Base-by-base conservation (phyloP, 192 early-diverging fungal species). In the Rhizoclosmatium globosum region DNA sequence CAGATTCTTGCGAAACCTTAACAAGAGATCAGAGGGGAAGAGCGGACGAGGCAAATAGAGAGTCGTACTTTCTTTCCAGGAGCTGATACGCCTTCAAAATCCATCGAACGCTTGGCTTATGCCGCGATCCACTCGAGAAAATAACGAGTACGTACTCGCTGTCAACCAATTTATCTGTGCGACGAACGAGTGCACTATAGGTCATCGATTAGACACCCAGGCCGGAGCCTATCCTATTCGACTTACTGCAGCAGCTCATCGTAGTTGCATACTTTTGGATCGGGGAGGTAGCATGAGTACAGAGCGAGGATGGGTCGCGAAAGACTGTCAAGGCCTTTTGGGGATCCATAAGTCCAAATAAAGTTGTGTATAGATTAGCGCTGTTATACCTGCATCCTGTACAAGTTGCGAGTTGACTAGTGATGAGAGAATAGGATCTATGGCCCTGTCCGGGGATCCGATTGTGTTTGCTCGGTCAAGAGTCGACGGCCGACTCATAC, bases 61-160 rank as follows among this genome's bases (percentile, higher is more conserved):
- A 31, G 31, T 78, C 83, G 74, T 85, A 94, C 92, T 94, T 94
- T 86, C 95, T 82, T 46, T 90, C 89, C 50, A 98, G 76, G 42
- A 89, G 89, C 21, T 93, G 83, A 80, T 98, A 96, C n/a, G 95
- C 94, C 72, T 87, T 91, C 77, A 94, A 89, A 58, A 96, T 85
- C 95, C 95, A 98, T 23, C 87, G 81, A 92, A 94, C 92, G 9
- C 86, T 89, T 57, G 96, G 96, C 62, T 92, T 90, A 85, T 95
- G 91, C 42, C 88, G 72, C 17, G 91, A 91, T 60, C 92, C 94
- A 41, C 92, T 91, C 2, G 94, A 87, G 79, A 98, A 94, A 73
- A 98, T 85, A 17, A 98, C 94, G 17, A 98, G 84, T 15, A 93
- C 92, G 81, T 98, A 98, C 79, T 95, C 95, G 72, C 87, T 95